phyloP scores from a whole-genome alignment of 768 basidiomycete genomes.

The Boletus tomentosulus region DNA sequence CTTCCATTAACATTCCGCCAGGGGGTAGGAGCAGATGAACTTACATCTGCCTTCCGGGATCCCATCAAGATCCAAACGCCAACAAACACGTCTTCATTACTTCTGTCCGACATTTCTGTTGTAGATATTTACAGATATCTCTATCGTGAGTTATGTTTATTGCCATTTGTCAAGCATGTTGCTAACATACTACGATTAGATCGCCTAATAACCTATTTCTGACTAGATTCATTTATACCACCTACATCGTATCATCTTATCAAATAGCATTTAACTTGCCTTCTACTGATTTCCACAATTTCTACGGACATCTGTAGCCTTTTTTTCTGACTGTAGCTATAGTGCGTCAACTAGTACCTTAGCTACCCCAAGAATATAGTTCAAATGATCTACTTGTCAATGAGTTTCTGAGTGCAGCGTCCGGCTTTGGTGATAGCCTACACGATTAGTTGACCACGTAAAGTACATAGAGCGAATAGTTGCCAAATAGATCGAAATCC shows the following conservation, averaged over 20 bases:
- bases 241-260: not conserved
- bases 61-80: not conserved
- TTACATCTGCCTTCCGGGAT: not conserved
- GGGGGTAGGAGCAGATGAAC: not conserved
- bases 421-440: too few species aligned
- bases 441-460: too few species aligned
- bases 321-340: not conserved
- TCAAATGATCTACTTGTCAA: too few species aligned
- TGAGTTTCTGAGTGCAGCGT: too few species aligned
- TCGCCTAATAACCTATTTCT: not conserved
- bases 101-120: too few species aligned
- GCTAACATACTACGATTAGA: constrained; percentile 6
- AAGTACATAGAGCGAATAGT: too few species aligned
- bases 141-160: constrained; percentile 4
- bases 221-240: too few species aligned
- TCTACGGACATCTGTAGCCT: not conserved
- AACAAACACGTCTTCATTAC: too few species aligned
- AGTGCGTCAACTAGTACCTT: too few species aligned
- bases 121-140: too few species aligned
- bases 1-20: not conserved
- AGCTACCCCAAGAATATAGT: too few species aligned
- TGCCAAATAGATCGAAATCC: too few species aligned
- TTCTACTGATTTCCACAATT: not conserved
- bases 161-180: not conserved
- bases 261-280: not conserved